Conservation (phyloP, 2,329 filamentous ascomycete species). For the Colletotrichum gigasporum region DNA sequence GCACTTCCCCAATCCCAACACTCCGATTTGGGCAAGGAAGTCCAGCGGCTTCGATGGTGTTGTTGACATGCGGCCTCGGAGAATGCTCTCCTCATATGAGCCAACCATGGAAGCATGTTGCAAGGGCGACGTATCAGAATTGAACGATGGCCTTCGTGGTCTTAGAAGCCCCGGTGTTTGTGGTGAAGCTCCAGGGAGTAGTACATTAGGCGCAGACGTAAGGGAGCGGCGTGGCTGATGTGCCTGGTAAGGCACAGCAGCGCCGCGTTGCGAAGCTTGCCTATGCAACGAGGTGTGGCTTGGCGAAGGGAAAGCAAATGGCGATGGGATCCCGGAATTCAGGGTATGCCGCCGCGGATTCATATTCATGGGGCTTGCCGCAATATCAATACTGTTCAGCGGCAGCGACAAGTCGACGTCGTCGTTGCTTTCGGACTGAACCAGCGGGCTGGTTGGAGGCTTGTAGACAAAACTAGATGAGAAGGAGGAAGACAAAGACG, state of each 20-base stretch:
- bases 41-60: constrained; percentile 91
- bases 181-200: constrained; percentile 52
- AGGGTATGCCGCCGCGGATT: constrained; percentile 75
- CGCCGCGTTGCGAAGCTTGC: constrained; percentile 60
- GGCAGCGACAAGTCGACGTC: constrained; percentile 73
- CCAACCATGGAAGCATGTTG: constrained; percentile 96
- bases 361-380: constrained; percentile 41
- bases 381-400: constrained; percentile 60
- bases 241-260: constrained; percentile 74
- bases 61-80: constrained; percentile 95
- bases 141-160: constrained; percentile 74
- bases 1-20: constrained; percentile 88
- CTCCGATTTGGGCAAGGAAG: constrained; percentile 95
- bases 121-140: constrained; percentile 78
- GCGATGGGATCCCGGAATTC: constrained; percentile 65
- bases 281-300: constrained; percentile 35
- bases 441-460: constrained; percentile 90
- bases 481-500: constrained; percentile 76
- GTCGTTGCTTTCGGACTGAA: constrained; percentile 87
- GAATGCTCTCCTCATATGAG: constrained; percentile 96
- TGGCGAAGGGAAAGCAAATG: constrained; percentile 51
- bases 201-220: constrained; percentile 64
- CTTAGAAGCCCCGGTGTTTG: constrained; percentile 61
- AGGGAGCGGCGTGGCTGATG: constrained; percentile 83
- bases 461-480: constrained; percentile 85